Evolutionary conservation across 441 rosid genomes (phyloP).

Genomic region (Daphne laureola): DNA sequence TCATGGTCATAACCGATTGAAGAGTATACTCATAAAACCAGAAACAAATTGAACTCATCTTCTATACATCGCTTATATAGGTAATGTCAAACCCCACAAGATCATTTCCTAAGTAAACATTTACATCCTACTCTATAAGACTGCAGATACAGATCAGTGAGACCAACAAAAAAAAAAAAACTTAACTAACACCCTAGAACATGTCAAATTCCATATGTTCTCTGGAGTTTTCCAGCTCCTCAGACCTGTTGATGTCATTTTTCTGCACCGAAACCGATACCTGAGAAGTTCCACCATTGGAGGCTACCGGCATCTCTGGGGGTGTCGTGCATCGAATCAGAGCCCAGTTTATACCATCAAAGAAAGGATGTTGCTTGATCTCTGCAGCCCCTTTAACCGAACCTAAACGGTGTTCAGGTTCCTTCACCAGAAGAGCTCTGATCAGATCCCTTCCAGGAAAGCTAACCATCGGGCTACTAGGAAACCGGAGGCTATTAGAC

Average conservation of each 20-base stretch:
- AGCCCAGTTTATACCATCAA: constrained; percentile 74
- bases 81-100: no score
- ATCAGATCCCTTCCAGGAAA: constrained; percentile 61
- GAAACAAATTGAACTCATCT: no score
- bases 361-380: constrained; percentile 61
- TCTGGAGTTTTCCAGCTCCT: constrained; percentile 22
- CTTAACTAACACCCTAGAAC: constrained; percentile 23
- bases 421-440: constrained; percentile 50
- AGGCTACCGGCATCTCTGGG: constrained; percentile 45
- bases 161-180: no score
- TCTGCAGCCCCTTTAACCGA: constrained; percentile 63
- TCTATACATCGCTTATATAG: no score
- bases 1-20: no score
- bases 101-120: no score
- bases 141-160: no score
- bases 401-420: constrained; percentile 53
- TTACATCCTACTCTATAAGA: no score
- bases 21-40: no score
- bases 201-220: constrained; percentile 42
- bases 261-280: constrained; percentile 16
- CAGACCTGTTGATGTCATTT: constrained; percentile 24
- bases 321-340: constrained; percentile 54
- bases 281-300: constrained; percentile 16
- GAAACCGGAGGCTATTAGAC: constrained; percentile 51
- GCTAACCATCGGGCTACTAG: constrained; percentile 42